Evolutionary conservation across 1,284 basidiomycete species (phyloP).

Genomic region (Boletus mariae): DNA sequence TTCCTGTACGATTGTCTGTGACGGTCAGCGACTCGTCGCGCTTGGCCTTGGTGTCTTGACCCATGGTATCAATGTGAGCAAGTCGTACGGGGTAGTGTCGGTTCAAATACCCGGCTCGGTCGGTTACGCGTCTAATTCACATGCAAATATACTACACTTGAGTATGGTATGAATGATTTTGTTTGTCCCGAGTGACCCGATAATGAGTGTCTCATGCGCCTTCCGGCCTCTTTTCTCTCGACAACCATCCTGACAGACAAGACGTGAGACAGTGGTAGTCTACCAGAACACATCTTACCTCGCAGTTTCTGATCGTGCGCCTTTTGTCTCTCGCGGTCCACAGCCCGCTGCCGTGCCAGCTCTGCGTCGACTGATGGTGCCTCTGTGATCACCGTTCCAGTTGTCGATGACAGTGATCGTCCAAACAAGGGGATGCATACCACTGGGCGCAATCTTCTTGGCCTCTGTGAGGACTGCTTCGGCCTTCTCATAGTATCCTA

Average conservation of each 20-base stretch:
- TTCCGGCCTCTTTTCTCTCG: conserved; percentile 34
- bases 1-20: conserved; percentile 81
- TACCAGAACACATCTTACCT: conserved; percentile 40
- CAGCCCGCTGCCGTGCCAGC: conserved; percentile 50
- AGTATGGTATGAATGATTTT: conserved; percentile 14
- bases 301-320: conserved; percentile 68
- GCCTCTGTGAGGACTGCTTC: conserved; percentile 60
- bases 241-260: conserved; percentile 35
- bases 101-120: conserved; percentile 1
- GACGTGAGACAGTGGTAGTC: conserved; percentile 1
- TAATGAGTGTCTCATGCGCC: conserved; percentile 3
- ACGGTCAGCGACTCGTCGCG: conserved; percentile 57
- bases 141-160: conserved; percentile 3
- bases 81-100: neutral
- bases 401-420: neutral
- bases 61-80: conserved; percentile 17
- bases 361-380: conserved; percentile 56
- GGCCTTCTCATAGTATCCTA: conserved; percentile 71
- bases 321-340: conserved; percentile 63
- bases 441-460: conserved; percentile 55
- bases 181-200: neutral
- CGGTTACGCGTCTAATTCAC: conserved; percentile 12
- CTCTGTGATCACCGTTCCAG: conserved; percentile 40
- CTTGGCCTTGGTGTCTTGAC: conserved; percentile 21
- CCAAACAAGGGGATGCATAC: conserved; percentile 33